These are phyloP conservation scores for Withania somnifera DNA, from an alignment of 305 asterid genomes.

Conservation along the genomic window DNA sequence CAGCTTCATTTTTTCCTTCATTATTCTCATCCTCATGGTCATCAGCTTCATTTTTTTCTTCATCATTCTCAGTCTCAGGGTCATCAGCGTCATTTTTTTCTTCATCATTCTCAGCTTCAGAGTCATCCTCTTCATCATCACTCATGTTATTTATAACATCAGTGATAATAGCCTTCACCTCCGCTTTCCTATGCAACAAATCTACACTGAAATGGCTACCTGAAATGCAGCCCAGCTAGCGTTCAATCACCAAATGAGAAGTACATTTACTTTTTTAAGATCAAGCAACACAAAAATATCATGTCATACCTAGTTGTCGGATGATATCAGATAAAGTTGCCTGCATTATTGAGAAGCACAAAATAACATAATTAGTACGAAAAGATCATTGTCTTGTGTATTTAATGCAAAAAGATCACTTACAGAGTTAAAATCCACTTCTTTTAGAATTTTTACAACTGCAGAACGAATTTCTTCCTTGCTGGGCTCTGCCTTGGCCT, in stretches of 20 bases:
- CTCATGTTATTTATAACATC: conserved; percentile 61
- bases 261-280: background rate
- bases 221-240: conserved; percentile 10
- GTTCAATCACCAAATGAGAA: conserved; percentile 10
- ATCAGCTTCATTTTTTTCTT: conserved; percentile 16
- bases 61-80: background rate
- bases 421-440: conserved; percentile 80
- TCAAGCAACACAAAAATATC: background rate
- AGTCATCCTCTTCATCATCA: conserved; percentile 34
- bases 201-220: conserved; percentile 52
- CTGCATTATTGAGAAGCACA: conserved; percentile 36
- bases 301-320: conserved; percentile 56
- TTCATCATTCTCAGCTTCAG: conserved; percentile 27
- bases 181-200: conserved; percentile 46
- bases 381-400: background rate
- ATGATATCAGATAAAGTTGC: conserved; percentile 77
- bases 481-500: conserved; percentile 50
- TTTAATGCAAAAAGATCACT: conserved; percentile 18
- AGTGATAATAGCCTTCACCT: conserved; percentile 45
- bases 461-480: conserved; percentile 58
- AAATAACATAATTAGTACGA: background rate
- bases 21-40: background rate
- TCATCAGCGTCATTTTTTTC: conserved; percentile 20
- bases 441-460: conserved; percentile 52
- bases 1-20: background rate